Base-by-base conservation (phyloP, 2,329 filamentous ascomycete species). In the Penicillium sp. region DNA sequence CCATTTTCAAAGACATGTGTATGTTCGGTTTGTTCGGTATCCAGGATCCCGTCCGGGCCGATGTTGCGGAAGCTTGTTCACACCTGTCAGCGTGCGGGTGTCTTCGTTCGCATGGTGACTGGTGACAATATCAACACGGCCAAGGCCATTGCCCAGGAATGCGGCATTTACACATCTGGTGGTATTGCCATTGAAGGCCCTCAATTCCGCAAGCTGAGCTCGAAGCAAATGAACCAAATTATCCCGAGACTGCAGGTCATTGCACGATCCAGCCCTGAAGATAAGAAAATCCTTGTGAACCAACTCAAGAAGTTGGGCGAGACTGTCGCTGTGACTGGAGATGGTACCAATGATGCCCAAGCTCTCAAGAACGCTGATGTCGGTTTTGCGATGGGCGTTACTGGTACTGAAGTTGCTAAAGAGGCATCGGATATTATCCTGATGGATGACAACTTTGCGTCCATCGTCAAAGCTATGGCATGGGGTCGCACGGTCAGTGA, bases 381-480 rank as follows among this genome's bases (percentile, higher is more conserved):
- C 48, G 90, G 90, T 26, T 93, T 93, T 75, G 91, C 90, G 19
- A 93, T 93, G 90, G 90, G 90, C 63, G 90, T 93, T 52, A 84
- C 90, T 14, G 90, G 90, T 59, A 93, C 90, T 0, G 90, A 93
- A 72, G 90, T 93, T 39, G 90, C 90, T 46, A 93, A 93, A 75
- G 90, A 93, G 74, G 90, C 90, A 1, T 93, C 90, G 8, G 88
- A 89, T 37, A 93, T 93, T 59, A 91, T 93, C 65, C 80, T 93
- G 16, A 92, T 93, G 90, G 90, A 93, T 70, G 90, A 93, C 75
- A 93, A 93, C 76, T 93, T 93, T 74, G 83, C 86, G 27, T 92
- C 89, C n/a, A 93, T 93, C 59, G 88, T 93, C 62, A 91, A 91
- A 75, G 90, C 90, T 14, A 80, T 93, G 64, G 88, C 89, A 65